Conservation (phyloP, 306 rosid species). For the Crataegus laevigata region DNA sequence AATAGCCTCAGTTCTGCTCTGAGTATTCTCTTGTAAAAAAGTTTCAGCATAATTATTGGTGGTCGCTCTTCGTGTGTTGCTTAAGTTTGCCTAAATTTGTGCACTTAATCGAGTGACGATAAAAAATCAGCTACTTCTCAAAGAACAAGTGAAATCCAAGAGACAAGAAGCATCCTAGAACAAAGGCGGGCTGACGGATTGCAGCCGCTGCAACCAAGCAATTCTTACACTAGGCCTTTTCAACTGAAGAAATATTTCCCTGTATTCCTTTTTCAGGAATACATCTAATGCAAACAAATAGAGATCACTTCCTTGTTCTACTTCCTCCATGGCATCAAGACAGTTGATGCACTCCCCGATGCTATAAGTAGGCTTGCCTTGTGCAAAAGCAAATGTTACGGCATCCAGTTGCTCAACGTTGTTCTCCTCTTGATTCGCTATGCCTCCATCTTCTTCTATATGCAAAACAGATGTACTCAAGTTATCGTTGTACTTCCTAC, state of each 20-base stretch:
- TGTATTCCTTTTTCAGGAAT: conserved; percentile 63
- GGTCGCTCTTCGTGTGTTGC: background rate
- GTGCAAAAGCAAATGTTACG: conserved; percentile 15
- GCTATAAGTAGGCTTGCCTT: conserved; percentile 34
- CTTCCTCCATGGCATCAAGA: conserved; percentile 58
- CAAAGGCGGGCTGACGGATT: conserved; percentile 31
- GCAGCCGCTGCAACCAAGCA: conserved; percentile 69
- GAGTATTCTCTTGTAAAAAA: background rate
- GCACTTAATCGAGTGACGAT: background rate
- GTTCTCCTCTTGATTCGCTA: conserved; percentile 20
- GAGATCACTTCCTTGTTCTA: conserved; percentile 64
- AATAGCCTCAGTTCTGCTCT: background rate
- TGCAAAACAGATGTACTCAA: conserved; percentile 15
- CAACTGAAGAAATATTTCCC: conserved; percentile 65
- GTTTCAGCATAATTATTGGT: background rate
- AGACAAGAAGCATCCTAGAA: conserved; percentile 15
- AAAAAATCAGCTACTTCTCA: too few species aligned
- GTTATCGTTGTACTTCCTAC: conserved; percentile 3
- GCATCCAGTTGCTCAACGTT: conserved; percentile 14
- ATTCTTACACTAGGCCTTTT: conserved; percentile 50
- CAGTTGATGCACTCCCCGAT: conserved; percentile 66
- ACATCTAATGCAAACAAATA: conserved; percentile 67
- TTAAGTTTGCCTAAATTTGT: background rate
- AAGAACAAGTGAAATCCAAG: background rate
- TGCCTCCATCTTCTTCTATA: conserved; percentile 13